These are phyloP conservation scores for Flaveria trinervia DNA, from an alignment of 129 eudicot species.

Conservation along the genomic window DNA sequence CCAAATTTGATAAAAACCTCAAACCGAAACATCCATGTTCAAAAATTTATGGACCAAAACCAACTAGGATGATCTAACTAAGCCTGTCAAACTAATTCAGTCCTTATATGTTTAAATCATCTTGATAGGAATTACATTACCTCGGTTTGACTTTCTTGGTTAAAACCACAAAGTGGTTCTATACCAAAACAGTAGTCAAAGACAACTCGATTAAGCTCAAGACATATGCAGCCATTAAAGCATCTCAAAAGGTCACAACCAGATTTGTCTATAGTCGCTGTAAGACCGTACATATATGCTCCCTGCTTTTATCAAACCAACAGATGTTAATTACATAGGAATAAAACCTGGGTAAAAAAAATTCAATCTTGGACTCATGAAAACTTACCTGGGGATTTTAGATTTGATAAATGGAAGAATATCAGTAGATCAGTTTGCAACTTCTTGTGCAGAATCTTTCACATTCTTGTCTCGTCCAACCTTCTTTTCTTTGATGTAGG, in stretches of 20 bases:
- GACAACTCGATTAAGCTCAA: not conserved
- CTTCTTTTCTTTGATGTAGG: conserved; percentile 51
- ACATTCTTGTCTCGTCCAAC: conserved; percentile 29
- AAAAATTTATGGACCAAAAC: not conserved
- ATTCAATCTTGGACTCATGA: not conserved
- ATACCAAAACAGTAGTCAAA: not conserved
- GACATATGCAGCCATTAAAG: not conserved
- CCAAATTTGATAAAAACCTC: not conserved
- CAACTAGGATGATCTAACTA: not conserved
- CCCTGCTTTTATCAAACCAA: conserved; percentile 30
- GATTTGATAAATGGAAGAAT: conserved; percentile 10
- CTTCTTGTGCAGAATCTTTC: conserved; percentile 46
- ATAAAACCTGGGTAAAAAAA: not conserved
- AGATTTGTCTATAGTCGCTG: conserved; percentile 18
- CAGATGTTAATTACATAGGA: conserved; percentile 9
- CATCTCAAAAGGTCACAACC: conserved; percentile 11
- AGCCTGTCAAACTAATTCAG: not conserved
- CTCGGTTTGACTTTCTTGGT: not conserved
- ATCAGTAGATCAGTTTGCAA: conserved; percentile 32
- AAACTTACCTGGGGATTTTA: conserved; percentile 28
- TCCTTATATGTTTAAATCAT: not conserved
- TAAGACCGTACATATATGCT: conserved; percentile 14
- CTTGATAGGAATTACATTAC: not conserved
- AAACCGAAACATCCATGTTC: not conserved
- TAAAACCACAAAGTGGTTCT: not conserved